Evolutionary conservation across 163 green algal species (phyloP).

Genomic region (Scenedesmus sp.): DNA sequence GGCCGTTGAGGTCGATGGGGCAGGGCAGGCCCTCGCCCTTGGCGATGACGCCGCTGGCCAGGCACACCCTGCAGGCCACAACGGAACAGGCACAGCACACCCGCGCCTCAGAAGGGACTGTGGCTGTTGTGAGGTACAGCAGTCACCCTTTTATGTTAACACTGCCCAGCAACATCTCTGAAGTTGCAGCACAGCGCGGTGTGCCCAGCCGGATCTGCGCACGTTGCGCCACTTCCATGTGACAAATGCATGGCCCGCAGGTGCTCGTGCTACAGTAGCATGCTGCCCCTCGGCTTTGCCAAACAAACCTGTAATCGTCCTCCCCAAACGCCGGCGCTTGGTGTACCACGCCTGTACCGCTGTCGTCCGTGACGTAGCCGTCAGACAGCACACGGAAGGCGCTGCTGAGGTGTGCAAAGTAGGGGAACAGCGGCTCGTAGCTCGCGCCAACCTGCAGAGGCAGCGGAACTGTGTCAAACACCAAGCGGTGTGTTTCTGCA

Average conservation of each 20-base stretch:
- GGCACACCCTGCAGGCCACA: slow-evolving; percentile 65
- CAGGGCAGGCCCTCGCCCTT: slow-evolving; percentile 88
- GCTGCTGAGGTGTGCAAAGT: slow-evolving; percentile 80
- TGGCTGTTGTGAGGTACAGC: no score
- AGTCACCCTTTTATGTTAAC: no score
- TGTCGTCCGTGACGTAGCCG: slow-evolving; percentile 96
- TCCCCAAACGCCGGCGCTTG: slow-evolving; percentile 97
- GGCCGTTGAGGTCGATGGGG: slow-evolving; percentile 92
- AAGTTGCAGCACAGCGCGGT: no score
- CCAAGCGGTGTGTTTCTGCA: no score
- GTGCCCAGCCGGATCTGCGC: no score
- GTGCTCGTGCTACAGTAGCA: no score
- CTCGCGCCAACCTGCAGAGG: slow-evolving; percentile 63
- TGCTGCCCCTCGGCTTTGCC: no score
- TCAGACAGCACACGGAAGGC: slow-evolving; percentile 86
- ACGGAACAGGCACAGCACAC: neutral
- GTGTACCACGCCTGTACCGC: slow-evolving; percentile 97
- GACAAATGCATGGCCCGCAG: no score
- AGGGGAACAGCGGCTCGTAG: slow-evolving; percentile 98
- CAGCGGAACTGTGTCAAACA: no score
- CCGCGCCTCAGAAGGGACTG: no score
- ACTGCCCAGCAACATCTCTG: no score
- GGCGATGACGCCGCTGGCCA: slow-evolving; percentile 77
- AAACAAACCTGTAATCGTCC: slow-evolving; percentile 91
- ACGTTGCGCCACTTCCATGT: no score